Conservation (phyloP, 352 stramenopile genomes). For the Phytophthora colocasiae region DNA sequence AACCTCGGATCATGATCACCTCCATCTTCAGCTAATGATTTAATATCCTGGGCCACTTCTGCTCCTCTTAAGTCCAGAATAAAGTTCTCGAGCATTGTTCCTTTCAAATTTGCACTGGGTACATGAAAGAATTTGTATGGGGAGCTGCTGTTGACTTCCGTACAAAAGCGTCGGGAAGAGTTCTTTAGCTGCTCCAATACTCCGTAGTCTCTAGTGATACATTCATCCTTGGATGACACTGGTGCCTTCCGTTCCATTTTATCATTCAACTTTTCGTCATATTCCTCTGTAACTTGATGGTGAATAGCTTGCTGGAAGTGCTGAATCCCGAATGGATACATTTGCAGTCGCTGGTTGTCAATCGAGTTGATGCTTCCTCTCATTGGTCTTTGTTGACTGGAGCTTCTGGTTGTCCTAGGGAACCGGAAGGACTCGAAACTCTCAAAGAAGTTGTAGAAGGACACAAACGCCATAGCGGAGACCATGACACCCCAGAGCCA, state of each 20-base stretch:
- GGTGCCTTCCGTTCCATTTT: constrained; percentile 3
- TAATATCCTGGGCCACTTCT: constrained; percentile 29
- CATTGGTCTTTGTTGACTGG: neutral
- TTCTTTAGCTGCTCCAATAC: constrained; percentile 28
- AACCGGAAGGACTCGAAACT: constrained; percentile 14
- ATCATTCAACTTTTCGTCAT: constrained; percentile 1
- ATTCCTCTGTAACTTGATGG: constrained; percentile 10
- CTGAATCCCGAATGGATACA: constrained; percentile 18
- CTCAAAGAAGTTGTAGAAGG: constrained; percentile 24
- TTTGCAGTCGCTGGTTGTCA: constrained; percentile 1
- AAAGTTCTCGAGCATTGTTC: constrained; percentile 33
- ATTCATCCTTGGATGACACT: constrained; percentile 20
- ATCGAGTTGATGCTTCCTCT: neutral
- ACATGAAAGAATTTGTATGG: constrained; percentile 33
- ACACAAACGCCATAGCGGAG: constrained; percentile 20
- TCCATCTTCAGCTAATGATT: constrained; percentile 23
- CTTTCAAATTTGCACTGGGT: constrained; percentile 17
- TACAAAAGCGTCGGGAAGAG: constrained; percentile 27
- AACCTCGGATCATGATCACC: constrained; percentile 36
- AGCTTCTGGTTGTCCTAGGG: constrained; percentile 3
- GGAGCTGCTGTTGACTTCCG: constrained; percentile 2
- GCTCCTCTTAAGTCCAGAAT: constrained; percentile 28
- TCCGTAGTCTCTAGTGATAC: constrained; percentile 33
- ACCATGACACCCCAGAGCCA: constrained; percentile 24
- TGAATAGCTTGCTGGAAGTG: constrained; percentile 11